Percentiles rank a stretch among this genome's conserved stretches.
Evolutionary conservation across 352 stramenopile genomes (phyloP).

Genomic region (Phytophthora citricola): DNA sequence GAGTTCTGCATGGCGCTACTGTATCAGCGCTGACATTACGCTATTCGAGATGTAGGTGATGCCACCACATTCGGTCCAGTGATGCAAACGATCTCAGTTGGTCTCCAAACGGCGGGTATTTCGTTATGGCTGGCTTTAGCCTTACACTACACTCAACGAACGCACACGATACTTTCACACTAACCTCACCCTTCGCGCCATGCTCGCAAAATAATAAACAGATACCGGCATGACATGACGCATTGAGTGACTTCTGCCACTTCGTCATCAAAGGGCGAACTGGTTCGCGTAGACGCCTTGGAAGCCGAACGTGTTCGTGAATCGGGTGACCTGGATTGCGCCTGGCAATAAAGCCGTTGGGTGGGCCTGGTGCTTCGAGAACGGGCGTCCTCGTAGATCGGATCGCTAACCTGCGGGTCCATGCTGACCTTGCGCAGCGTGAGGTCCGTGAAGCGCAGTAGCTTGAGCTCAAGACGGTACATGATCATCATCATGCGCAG

Average conservation of each 20-base stretch:
- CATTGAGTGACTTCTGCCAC: constrained; percentile 5
- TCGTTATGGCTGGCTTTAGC: constrained; percentile 20
- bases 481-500: constrained; percentile 76
- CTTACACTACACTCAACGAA: constrained; percentile 23
- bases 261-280: constrained; percentile 29
- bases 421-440: constrained; percentile 56
- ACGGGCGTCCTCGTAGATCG: constrained; percentile 9
- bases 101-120: constrained; percentile 13
- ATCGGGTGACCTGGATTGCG: constrained; percentile 41
- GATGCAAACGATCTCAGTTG: not conserved
- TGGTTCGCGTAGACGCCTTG: constrained; percentile 38
- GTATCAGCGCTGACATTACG: constrained; percentile 56
- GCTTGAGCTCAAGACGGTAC: constrained; percentile 67
- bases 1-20: constrained; percentile 56
- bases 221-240: constrained; percentile 3
- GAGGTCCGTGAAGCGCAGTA: constrained; percentile 56
- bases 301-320: constrained; percentile 37
- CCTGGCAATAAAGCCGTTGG: constrained; percentile 21
- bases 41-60: constrained; percentile 6
- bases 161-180: constrained; percentile 11
- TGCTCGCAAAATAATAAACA: constrained; percentile 32
- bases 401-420: constrained; percentile 15
- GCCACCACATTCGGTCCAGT: not conserved
- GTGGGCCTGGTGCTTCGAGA: constrained; percentile 30
- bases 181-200: constrained; percentile 3